Evolutionary conservation across 2,329 filamentous ascomycete genomes (phyloP), one percentile per base, ranked within the genome.

Genomic region (Diaporthe vaccinii): DNA sequence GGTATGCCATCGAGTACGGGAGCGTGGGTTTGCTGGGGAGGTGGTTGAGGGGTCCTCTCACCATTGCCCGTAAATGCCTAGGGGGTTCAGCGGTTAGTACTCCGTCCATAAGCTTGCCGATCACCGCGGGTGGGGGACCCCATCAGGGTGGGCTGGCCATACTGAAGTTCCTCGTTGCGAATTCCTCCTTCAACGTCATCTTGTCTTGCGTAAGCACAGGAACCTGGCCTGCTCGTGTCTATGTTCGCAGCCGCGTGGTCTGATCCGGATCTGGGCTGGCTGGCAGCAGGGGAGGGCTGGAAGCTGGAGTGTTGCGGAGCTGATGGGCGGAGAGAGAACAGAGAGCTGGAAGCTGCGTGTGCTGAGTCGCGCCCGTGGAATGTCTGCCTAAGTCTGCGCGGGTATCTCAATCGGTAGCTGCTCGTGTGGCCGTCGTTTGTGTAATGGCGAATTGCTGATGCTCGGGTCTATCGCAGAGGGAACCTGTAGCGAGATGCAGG

Each of bases 21-120:
- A 68, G 28, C 36, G 59, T 39, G 28, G 34, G 10, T 65, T 20
- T 65, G 39, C 72, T 53, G 58, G 51, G 46, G 49, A 62, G 41
- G 44, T 46, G 41, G 36, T 22, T 10, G 59, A 36, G 57, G 31
- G 36, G 68, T 46, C 82, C 91, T 89, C 88, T 89, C 88, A 94
- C 92, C 92, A 94, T 92, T 94, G 92, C 84, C 91, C 92, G 81
- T 94, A 94, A 85, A 94, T 94, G 85, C 92, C 92, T 94, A 53
- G 8, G 79, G 75, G 75, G 75, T 34, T 44, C 75, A 76, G 68
- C 61, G 58, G 80, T 87, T 80, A 88, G 84, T 79, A 76, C 39
- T 73, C 41, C 59, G 57, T 69, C 49, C 49, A 69, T 25, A 55
- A 55, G 53, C 49, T 55, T 59, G 73, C 51, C 73, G 70, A 76